Evolutionary conservation across 768 basidiomycete species (phyloP), one percentile per base, ranked within the genome.

Genomic region (Podaxis rugospora): DNA sequence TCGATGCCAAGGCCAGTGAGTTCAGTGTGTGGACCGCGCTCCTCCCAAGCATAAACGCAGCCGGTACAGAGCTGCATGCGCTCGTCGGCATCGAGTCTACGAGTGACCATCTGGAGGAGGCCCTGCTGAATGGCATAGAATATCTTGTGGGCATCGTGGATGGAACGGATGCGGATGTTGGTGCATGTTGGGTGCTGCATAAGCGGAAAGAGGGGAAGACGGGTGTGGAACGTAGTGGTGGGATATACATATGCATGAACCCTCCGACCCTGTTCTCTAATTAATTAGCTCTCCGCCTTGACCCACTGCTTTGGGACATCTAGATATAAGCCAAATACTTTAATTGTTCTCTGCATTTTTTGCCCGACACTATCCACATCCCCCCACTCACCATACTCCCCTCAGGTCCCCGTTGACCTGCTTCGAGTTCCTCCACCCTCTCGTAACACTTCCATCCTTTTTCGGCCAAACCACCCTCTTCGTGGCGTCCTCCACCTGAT

Each of bases 1-100:
- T 93, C 92, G 68, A 93, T 93, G 32, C 89, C 88, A 35, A 90
- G 79, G 13, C 90, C 89, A 2, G 87, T 89, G 13, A 89, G 83
- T 71, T 90, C 90, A 23, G 83, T 82, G 65, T 86, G 84, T 14
- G 89, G 86, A 23, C 84, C 83, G 51, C 89, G 79, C 68, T 91
- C 90, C 74, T 91, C 90, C 90, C 90, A 87, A 65, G 77, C 82
- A 72, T 80, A 90, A 69, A 79, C 75, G 62, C 82, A 83, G 14
- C 83, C 83, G 14, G 81, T 76, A 25, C 72, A 68, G 58, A 88
- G 73, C 2, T 84, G 83, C 16, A 79, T 75, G 50, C 88, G 83
- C 68, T 93, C 91, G 66, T 90, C 87, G 47, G 88, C 84, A 66
- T 92, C 90, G 55, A 93, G 79, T 36, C 91, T 83, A 63, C 89